phyloP scores from a whole-genome alignment of 805 yeast species.

The Candida xiaguanensis region DNA sequence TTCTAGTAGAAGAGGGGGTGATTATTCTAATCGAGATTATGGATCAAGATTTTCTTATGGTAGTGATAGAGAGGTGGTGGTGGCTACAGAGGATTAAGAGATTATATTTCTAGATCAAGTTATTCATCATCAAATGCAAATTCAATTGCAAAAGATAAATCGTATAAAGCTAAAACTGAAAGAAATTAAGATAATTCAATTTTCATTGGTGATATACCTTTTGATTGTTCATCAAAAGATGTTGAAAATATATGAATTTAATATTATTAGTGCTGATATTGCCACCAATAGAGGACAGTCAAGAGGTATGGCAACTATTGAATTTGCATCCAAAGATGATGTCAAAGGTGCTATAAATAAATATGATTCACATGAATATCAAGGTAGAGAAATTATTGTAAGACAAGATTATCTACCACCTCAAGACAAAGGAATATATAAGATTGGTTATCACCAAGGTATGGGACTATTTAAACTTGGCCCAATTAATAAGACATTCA shows the following conservation, averaged over 20 bases:
- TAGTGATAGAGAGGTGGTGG: slow-evolving; percentile 14
- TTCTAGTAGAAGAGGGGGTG: slow-evolving; percentile 1
- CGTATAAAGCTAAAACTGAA: slow-evolving; percentile 29
- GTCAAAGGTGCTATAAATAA: slow-evolving; percentile 69
- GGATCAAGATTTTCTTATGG: slow-evolving; percentile 10
- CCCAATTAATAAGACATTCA: too few species aligned
- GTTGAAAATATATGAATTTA: slow-evolving; percentile 48
- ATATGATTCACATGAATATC: slow-evolving; percentile 59
- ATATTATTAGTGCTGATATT: slow-evolving; percentile 77
- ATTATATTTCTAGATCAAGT: slow-evolving; percentile 15
- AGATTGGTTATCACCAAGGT: too few species aligned
- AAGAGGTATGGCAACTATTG: slow-evolving; percentile 90
- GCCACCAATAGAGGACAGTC: slow-evolving; percentile 75
- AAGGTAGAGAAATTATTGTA: slow-evolving; percentile 80
- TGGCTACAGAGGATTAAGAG: slow-evolving; percentile 23
- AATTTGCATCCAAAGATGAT: slow-evolving; percentile 60
- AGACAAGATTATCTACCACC: slow-evolving; percentile 92
- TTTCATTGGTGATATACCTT: slow-evolving; percentile 73
- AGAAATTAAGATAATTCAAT: slow-evolving; percentile 67
- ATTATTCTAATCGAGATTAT: slow-evolving; percentile 10
- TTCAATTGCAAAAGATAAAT: slow-evolving; percentile 20
- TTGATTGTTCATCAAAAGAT: slow-evolving; percentile 55
- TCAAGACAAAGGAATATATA: slow-evolving; percentile 32
- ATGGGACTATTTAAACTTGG: too few species aligned
- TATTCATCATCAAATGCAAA: slow-evolving; percentile 16